Percentiles rank a stretch among this genome's conserved stretches.
Evolutionary conservation across 345 rosid genomes (phyloP).

Genomic region (Salix dunnii): DNA sequence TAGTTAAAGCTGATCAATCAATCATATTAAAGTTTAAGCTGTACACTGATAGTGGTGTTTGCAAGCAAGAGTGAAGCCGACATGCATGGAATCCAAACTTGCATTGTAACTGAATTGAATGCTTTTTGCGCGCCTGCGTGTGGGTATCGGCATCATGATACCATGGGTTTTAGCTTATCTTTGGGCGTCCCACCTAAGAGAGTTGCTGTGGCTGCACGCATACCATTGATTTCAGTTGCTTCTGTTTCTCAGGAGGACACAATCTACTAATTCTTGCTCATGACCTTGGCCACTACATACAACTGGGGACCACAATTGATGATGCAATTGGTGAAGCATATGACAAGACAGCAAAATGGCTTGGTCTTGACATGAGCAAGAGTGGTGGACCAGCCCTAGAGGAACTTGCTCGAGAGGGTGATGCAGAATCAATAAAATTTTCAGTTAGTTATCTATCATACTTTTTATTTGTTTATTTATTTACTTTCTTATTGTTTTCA

Average conservation of each 20-base stretch:
- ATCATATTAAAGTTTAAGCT: too few species aligned
- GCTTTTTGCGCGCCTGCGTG: too few species aligned
- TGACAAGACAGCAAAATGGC: constrained; percentile 94
- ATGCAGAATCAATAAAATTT: constrained; percentile 67
- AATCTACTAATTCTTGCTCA: constrained; percentile 79
- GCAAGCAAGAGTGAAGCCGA: too few species aligned
- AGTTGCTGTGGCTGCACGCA: neutral
- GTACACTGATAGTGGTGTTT: too few species aligned
- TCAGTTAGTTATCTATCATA: constrained; percentile 41
- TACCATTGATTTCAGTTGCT: constrained; percentile 2
- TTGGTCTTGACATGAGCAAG: constrained; percentile 85
- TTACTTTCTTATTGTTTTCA: neutral
- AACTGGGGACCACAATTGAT: constrained; percentile 86
- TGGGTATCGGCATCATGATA: too few species aligned
- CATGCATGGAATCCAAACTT: too few species aligned
- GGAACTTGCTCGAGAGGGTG: constrained; percentile 87
- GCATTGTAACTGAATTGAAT: too few species aligned
- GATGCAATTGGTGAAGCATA: constrained; percentile 98
- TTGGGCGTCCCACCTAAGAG: too few species aligned
- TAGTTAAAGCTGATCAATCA: too few species aligned
- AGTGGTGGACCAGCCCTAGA: constrained; percentile 97
- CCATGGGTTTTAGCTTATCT: too few species aligned
- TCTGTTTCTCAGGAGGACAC: constrained; percentile 66
- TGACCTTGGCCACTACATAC: constrained; percentile 83
- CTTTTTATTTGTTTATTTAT: constrained; percentile 10